Evolutionary conservation across 768 basidiomycete genomes (phyloP).

Genomic region (Calocybe cyanea): DNA sequence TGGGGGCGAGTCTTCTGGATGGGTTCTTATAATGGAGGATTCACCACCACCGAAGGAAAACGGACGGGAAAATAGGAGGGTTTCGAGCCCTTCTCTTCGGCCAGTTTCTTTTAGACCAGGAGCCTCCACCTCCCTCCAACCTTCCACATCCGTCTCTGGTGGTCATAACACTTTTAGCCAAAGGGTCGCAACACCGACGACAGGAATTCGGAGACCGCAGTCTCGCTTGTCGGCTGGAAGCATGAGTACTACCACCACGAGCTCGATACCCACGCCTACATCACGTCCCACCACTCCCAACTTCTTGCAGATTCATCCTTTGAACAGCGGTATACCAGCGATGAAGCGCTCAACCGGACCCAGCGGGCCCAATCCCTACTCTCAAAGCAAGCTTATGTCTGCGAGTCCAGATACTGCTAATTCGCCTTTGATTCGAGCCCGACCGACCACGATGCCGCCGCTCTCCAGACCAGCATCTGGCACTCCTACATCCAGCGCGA

Average conservation of each 20-base stretch:
- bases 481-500: slow-evolving; percentile 26
- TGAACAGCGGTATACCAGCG: slow-evolving; percentile 35
- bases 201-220: slow-evolving; percentile 58
- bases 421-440: slow-evolving; percentile 28
- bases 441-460: slow-evolving; percentile 31
- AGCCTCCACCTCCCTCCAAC: slow-evolving; percentile 41
- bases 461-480: slow-evolving; percentile 25
- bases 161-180: slow-evolving; percentile 39
- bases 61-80: slow-evolving; percentile 53
- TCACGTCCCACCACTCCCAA: slow-evolving; percentile 77
- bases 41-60: slow-evolving; percentile 56
- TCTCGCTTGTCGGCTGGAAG: slow-evolving; percentile 70
- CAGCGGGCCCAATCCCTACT: slow-evolving; percentile 33
- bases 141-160: slow-evolving; percentile 36
- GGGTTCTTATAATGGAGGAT: slow-evolving; percentile 90
- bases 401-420: slow-evolving; percentile 45
- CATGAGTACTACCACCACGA: slow-evolving; percentile 44
- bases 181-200: slow-evolving; percentile 32
- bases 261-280: slow-evolving; percentile 60
- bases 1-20: slow-evolving; percentile 65
- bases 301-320: slow-evolving; percentile 45
- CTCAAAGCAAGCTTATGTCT: slow-evolving; percentile 57
- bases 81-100: slow-evolving; percentile 57
- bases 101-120: slow-evolving; percentile 50
- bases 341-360: slow-evolving; percentile 63